Percentiles rank a stretch among this genome's conserved stretches.
phyloP scores from a whole-genome alignment of 208 protist species.

The Willaertia magna region DNA sequence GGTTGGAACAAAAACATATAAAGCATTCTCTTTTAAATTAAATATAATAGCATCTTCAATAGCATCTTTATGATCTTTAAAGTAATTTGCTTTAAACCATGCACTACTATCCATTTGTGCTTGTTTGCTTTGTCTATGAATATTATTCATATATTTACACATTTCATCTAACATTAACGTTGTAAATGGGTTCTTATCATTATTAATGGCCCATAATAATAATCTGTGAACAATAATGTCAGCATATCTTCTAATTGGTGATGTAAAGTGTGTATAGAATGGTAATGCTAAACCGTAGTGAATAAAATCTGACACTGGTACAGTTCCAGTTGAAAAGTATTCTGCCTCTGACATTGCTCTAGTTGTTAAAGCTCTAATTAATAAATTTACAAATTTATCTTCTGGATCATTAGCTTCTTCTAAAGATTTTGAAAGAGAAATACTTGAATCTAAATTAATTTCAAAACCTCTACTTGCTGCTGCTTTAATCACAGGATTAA shows the following conservation, averaged over 20 bases:
- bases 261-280: conserved; percentile 85
- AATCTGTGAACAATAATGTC: conserved; percentile 78
- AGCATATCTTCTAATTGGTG: conserved; percentile 74
- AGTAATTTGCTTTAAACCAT: neutral
- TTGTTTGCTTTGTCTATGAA: neutral
- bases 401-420: conserved; percentile 17
- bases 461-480: conserved; percentile 13
- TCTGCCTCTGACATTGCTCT: conserved; percentile 29
- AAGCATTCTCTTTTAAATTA: neutral
- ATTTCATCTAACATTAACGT: neutral
- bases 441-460: conserved; percentile 31
- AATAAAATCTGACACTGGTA: conserved; percentile 14
- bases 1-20: neutral
- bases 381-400: neutral
- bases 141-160: neutral
- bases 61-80: neutral
- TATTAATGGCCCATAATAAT: conserved; percentile 38
- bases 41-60: neutral
- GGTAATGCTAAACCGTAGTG: conserved; percentile 68
- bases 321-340: conserved; percentile 18
- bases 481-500: neutral
- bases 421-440: conserved; percentile 40
- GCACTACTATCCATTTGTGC: neutral
- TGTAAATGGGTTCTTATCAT: neutral
- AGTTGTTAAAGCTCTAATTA: conserved; percentile 16